phyloP scores from a whole-genome alignment of 345 rosid genomes.

The Sonneratia alba region DNA sequence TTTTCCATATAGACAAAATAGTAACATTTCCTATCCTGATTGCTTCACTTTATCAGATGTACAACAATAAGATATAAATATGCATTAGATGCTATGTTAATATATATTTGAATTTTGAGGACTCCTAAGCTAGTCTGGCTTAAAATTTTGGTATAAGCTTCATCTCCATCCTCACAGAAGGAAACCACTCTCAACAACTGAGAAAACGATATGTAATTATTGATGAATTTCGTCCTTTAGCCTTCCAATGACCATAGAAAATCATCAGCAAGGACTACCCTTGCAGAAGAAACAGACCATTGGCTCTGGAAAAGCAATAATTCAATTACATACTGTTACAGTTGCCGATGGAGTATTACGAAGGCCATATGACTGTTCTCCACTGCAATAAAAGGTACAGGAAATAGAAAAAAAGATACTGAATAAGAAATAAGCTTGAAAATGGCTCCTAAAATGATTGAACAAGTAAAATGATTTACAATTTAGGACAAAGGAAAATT shows the following conservation, averaged over 20 bases:
- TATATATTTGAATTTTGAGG: neutral
- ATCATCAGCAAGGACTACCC: neutral
- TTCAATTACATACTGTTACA: slow-evolving; percentile 37
- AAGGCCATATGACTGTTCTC: slow-evolving; percentile 71
- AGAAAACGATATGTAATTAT: neutral
- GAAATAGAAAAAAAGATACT: neutral
- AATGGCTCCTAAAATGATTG: neutral
- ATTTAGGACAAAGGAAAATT: neutral
- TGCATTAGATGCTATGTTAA: neutral
- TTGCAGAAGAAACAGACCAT: neutral
- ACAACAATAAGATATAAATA: too few relatives aligned
- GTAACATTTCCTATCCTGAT: neutral
- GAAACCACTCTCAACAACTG: neutral
- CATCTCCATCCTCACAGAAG: neutral
- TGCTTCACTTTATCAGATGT: neutral
- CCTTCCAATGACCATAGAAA: neutral
- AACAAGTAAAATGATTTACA: neutral
- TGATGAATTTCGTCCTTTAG: neutral
- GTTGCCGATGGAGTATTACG: slow-evolving; percentile 74
- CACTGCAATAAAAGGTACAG: slow-evolving; percentile 35
- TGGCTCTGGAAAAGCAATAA: neutral
- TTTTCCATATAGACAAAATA: neutral
- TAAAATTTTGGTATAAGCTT: neutral
- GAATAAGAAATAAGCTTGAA: neutral
- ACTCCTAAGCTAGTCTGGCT: neutral